These are phyloP conservation scores for Saccharum officinarum DNA, from an alignment of 176 grass and related monocot species.

Conservation along the genomic window DNA sequence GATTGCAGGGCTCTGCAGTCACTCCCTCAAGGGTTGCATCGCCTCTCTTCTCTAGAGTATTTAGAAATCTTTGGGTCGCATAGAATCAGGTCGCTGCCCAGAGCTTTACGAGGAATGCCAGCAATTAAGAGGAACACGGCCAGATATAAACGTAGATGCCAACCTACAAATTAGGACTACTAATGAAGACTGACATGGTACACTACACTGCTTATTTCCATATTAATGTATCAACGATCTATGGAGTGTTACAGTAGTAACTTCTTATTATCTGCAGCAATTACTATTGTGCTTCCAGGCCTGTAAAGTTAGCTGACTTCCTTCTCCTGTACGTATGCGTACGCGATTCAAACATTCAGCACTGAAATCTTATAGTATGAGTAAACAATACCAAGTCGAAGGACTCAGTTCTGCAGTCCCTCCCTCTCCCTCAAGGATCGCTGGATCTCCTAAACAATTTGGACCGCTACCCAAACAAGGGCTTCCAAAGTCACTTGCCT, in stretches of 20 bases:
- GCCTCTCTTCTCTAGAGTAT: neutral
- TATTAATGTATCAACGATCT: neutral
- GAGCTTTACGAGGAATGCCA: neutral
- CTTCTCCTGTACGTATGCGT: neutral
- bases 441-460: neutral
- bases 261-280: neutral
- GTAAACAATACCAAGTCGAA: no score
- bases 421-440: neutral
- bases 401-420: neutral
- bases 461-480: neutral
- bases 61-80: accelerated
- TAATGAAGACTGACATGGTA: neutral
- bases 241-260: neutral
- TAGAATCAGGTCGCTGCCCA: slow-evolving; percentile 2
- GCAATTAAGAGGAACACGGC: neutral
- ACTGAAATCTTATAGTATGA: neutral
- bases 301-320: neutral
- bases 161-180: neutral
- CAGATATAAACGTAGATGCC: neutral
- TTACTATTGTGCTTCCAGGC: neutral
- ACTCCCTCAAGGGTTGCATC: neutral
- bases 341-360: neutral
- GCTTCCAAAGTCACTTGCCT: neutral
- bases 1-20: neutral
- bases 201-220: neutral